Conservation (phyloP, 2,329 filamentous ascomycete genomes). For the Trichoderma sp. region DNA sequence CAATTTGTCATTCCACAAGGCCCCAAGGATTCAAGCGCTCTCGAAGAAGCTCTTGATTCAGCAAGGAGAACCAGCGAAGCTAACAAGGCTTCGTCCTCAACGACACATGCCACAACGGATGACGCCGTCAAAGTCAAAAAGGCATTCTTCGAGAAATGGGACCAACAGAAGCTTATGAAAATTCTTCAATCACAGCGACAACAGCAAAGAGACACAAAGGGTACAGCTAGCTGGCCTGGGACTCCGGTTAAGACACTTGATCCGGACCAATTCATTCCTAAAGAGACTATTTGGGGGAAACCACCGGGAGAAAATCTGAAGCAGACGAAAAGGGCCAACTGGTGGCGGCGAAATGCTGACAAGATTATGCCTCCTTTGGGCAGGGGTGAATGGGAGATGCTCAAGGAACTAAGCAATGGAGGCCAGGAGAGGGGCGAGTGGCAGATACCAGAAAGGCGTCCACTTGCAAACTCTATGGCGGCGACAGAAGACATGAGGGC, state of each 20-base stretch:
- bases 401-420: slow-evolving; percentile 50
- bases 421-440: slow-evolving; percentile 40
- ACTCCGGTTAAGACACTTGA: slow-evolving; percentile 33
- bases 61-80: not conserved
- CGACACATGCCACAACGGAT: not conserved
- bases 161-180: slow-evolving; percentile 45
- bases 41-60: slow-evolving; percentile 38
- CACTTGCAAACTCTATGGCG: slow-evolving; percentile 24
- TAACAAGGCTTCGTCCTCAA: not conserved
- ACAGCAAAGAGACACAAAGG: slow-evolving; percentile 32
- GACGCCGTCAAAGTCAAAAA: slow-evolving; percentile 24
- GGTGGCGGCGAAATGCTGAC: slow-evolving; percentile 49
- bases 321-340: slow-evolving; percentile 47
- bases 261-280: slow-evolving; percentile 41
- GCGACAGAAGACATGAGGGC: not conserved
- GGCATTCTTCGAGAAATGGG: slow-evolving; percentile 51
- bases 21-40: slow-evolving; percentile 42
- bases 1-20: slow-evolving; percentile 40
- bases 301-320: slow-evolving; percentile 42
- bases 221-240: slow-evolving; percentile 31
- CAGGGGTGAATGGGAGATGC: slow-evolving; percentile 55
- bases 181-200: slow-evolving; percentile 46
- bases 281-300: slow-evolving; percentile 52
- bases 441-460: slow-evolving; percentile 39
- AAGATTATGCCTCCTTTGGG: slow-evolving; percentile 58